Evolutionary conservation across 306 rosid species (phyloP).

Genomic region (Hippophae tibetana): DNA sequence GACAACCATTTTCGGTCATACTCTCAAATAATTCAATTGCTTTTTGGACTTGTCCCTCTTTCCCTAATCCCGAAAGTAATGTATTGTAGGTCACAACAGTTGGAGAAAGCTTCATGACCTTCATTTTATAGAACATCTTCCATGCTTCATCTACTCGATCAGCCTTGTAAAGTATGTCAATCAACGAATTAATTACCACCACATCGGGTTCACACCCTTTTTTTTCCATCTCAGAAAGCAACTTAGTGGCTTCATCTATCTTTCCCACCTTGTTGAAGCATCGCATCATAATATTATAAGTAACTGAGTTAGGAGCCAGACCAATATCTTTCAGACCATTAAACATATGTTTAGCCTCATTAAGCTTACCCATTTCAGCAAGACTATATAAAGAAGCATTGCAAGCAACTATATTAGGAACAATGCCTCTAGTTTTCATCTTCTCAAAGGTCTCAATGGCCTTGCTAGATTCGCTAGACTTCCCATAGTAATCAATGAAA

Average conservation of each 20-base stretch:
- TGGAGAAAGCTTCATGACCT: conserved; percentile 74
- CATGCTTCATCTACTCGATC: conserved; percentile 76
- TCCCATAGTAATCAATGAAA: conserved; percentile 86
- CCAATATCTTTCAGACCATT: conserved; percentile 61
- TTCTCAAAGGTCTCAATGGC: conserved; percentile 67
- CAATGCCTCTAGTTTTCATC: conserved; percentile 73
- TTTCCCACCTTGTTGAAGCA: conserved; percentile 80
- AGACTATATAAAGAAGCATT: conserved; percentile 82
- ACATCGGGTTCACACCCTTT: conserved; percentile 81
- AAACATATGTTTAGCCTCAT: conserved; percentile 63
- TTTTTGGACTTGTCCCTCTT: conserved; percentile 53
- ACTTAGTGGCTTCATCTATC: conserved; percentile 61
- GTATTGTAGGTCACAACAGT: conserved; percentile 92
- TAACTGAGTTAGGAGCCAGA: conserved; percentile 71
- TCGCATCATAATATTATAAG: conserved; percentile 90
- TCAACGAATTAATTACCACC: conserved; percentile 64
- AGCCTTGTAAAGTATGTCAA: conserved; percentile 83
- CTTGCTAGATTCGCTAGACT: conserved; percentile 65
- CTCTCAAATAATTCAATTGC: conserved; percentile 58
- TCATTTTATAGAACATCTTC: conserved; percentile 73
- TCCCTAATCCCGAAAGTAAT: conserved; percentile 71
- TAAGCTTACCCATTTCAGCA: conserved; percentile 60
- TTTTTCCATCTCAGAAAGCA: conserved; percentile 59
- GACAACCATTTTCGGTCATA: conserved; percentile 62
- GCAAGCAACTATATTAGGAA: conserved; percentile 75